Percentiles rank a stretch among this genome's conserved stretches.
These are phyloP conservation scores for Triadica sebifera DNA, from an alignment of 345 rosid species.

Conservation along the genomic window DNA sequence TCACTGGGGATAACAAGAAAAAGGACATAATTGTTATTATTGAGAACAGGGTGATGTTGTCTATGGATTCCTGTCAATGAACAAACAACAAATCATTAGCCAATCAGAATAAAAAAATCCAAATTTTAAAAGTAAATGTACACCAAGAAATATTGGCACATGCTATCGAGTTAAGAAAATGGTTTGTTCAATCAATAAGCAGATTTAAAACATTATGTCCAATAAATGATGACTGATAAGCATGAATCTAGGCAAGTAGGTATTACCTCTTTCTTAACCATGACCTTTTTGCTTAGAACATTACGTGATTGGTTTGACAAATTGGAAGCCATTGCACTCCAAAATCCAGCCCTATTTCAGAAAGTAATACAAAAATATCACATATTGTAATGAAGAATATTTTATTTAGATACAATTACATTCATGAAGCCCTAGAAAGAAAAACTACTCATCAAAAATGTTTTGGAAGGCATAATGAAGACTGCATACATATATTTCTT, in stretches of 20 bases:
- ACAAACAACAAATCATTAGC: conserved; percentile 12
- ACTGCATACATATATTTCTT: conserved; percentile 5
- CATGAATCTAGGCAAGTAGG: background rate
- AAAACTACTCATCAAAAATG: background rate
- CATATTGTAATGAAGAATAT: background rate
- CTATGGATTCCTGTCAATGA: conserved; percentile 73
- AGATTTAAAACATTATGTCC: conserved; percentile 1
- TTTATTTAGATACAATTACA: background rate
- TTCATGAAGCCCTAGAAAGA: background rate
- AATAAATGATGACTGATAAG: background rate
- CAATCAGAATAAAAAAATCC: conserved; percentile 1
- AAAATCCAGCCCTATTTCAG: conserved; percentile 34
- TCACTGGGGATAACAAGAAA: conserved; percentile 69
- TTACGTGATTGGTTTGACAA: conserved; percentile 38
- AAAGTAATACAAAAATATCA: background rate
- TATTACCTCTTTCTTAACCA: conserved; percentile 92
- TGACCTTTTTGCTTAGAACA: conserved; percentile 68
- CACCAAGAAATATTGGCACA: background rate
- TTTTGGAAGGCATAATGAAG: background rate
- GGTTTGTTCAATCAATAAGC: background rate
- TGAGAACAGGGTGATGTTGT: conserved; percentile 98
- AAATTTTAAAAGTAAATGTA: background rate
- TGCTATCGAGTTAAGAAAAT: background rate
- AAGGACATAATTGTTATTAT: conserved; percentile 94
- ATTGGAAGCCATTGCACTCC: conserved; percentile 42